Base-by-base conservation (phyloP, 805 yeast genomes). In the Hanseniaspora guilliermondii region DNA sequence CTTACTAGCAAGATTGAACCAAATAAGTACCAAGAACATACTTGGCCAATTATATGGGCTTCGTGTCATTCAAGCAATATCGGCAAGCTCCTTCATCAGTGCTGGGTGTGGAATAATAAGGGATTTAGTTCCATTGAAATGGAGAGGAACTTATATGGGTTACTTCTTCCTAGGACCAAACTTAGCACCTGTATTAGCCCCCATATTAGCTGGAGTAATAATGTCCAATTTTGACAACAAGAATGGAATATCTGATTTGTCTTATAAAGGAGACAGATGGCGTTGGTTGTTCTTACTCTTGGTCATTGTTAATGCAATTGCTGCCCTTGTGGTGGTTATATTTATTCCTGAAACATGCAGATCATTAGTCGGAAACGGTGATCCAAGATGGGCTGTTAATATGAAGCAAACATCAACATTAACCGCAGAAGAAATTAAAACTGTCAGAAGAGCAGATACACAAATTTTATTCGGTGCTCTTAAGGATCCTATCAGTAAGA, bases 91-190 rank as follows among this genome's bases (percentile, higher is more conserved):
- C 2, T 96, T 88, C 0, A 94, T 88, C 64, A 79, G 94, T 19
- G 83, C 87, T 30, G 96, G 96, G 1, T 95, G 96, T 0, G 96
- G 95, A 2, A 85, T 95, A 0, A 81, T 88, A 19, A 79, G 87
- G 30, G 97, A 88, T 65, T 66, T 88, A 33, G 82, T 75, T 57
- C 73, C 78, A 8, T 81, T 83, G 19, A 73, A 76, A 32, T 76
- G 80, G 59, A 72, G 96, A 61, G 96, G 95, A 2, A 71, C 76
- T 12, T 91, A 94, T 1, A 82, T 88, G 76, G 93, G 95, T 0
- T 74, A 82, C 54, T 88, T 81, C 60, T 88, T 87, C 73, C 67
- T 88, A 58, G 97, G 96, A 0, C 95, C 95, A 0, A 78, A 88
- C 49, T 73, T 83, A 60, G 96, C 95, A 0, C 97, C 96, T 1